phyloP scores from a whole-genome alignment of 2,329 filamentous ascomycete species.

The Paraphoma chrysanthemicola region DNA sequence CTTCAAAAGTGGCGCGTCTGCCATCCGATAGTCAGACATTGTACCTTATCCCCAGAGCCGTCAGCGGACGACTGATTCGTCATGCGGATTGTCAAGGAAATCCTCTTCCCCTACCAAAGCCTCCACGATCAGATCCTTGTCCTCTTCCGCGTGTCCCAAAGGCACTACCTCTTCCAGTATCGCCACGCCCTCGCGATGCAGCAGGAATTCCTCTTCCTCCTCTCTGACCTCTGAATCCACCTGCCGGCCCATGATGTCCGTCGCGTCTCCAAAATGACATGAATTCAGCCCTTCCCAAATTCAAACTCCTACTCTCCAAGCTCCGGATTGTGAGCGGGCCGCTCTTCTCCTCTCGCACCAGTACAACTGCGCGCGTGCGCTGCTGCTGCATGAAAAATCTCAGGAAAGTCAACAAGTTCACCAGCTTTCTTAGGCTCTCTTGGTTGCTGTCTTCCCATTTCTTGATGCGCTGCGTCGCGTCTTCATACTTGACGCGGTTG shows the following conservation, averaged over 20 bases:
- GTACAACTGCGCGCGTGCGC: constrained; percentile 12
- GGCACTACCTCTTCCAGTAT: constrained; percentile 1
- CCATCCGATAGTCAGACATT: too few relatives aligned
- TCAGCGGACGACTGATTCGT: too few relatives aligned
- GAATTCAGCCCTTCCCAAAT: constrained; percentile 19
- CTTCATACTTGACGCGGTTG: constrained; percentile 18
- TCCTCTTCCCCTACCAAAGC: not conserved
- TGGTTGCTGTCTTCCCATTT: constrained; percentile 33
- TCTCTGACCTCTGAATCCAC: not conserved
- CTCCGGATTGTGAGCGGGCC: constrained; percentile 23
- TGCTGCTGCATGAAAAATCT: not conserved
- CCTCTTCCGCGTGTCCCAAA: not conserved
- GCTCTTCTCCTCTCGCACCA: constrained; percentile 23
- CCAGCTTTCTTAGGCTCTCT: constrained; percentile 29
- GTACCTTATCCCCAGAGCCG: too few relatives aligned
- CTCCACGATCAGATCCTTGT: not conserved
- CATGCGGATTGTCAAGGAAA: too few relatives aligned
- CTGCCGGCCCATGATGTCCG: not conserved
- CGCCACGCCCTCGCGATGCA: not conserved
- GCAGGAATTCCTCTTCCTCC: not conserved
- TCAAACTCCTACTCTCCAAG: constrained; percentile 17
- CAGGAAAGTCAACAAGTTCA: constrained; percentile 20
- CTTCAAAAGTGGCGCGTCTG: too few relatives aligned
- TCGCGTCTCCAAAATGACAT: constrained; percentile 19
- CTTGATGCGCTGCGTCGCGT: constrained; percentile 20